phyloP scores from a whole-genome alignment of 441 rosid species.

The Erodium moschatum region DNA sequence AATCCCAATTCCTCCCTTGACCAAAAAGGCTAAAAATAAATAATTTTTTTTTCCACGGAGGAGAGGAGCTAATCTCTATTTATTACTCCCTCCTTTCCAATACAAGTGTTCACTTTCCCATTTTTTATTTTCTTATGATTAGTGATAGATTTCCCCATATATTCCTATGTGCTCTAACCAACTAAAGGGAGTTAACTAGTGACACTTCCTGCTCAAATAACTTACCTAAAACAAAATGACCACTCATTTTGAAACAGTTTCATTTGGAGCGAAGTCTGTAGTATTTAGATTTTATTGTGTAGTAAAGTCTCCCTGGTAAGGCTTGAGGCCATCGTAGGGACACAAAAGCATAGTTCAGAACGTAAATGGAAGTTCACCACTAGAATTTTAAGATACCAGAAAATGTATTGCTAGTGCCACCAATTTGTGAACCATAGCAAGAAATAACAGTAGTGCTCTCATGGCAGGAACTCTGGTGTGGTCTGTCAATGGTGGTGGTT shows the following conservation, averaged over 20 bases:
- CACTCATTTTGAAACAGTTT: neutral
- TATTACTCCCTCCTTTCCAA: too few species aligned
- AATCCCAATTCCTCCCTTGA: too few species aligned
- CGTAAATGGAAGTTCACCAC: neutral
- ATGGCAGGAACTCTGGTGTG: constrained; percentile 2
- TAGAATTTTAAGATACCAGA: neutral
- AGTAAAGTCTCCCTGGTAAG: neutral
- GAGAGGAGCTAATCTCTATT: neutral
- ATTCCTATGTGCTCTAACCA: too few species aligned
- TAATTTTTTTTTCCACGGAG: neutral
- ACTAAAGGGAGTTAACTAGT: too few species aligned
- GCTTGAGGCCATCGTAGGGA: neutral
- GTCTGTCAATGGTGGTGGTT: neutral
- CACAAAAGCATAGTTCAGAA: neutral
- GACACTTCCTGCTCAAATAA: too few species aligned
- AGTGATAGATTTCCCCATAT: too few species aligned
- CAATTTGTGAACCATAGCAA: neutral
- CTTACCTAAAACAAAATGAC: neutral
- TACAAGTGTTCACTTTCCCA: too few species aligned
- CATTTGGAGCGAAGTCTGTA: neutral
- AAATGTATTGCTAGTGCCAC: neutral
- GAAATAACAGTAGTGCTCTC: neutral
- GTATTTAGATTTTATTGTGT: neutral
- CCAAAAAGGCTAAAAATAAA: too few species aligned
- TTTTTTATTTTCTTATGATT: too few species aligned